Conservation (phyloP, 2,329 filamentous ascomycete species). For the Diplodia sapinea region DNA sequence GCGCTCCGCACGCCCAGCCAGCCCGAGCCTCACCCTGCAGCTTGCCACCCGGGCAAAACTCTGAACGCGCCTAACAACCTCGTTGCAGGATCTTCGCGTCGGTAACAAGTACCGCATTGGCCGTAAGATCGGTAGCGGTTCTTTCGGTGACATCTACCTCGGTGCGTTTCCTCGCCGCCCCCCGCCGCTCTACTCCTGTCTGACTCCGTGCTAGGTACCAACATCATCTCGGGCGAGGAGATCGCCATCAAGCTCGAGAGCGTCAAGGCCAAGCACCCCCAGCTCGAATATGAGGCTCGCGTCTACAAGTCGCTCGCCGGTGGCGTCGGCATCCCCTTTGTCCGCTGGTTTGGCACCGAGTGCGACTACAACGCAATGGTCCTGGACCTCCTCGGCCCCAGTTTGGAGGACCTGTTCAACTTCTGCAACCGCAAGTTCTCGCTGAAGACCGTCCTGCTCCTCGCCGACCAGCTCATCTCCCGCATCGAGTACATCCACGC, state of each 20-base stretch:
- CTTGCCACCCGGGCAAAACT: slow-evolving; percentile 33
- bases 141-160: slow-evolving; percentile 98
- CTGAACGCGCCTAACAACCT: slow-evolving; percentile 1
- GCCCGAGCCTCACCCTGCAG: slow-evolving; percentile 32
- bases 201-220: slow-evolving; percentile 69
- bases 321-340: slow-evolving; percentile 96
- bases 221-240: slow-evolving; percentile 99
- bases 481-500: slow-evolving; percentile 99
- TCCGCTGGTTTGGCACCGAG: slow-evolving; percentile 99
- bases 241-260: slow-evolving; percentile 99
- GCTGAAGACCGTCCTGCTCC: slow-evolving; percentile 93
- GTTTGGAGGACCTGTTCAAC: slow-evolving; percentile 98
- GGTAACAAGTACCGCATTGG: slow-evolving; percentile 99
- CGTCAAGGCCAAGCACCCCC: slow-evolving; percentile 98
- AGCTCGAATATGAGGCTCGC: slow-evolving; percentile 97
- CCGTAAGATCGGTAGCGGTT: slow-evolving; percentile 97
- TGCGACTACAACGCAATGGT: slow-evolving; percentile 99
- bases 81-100: slow-evolving; percentile 87
- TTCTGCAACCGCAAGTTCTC: slow-evolving; percentile 99
- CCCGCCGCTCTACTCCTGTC: slow-evolving; percentile 8
- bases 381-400: slow-evolving; percentile 92
- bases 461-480: slow-evolving; percentile 97
- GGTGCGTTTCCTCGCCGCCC: slow-evolving; percentile 53
- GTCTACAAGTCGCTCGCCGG: slow-evolving; percentile 90
- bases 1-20: slow-evolving; percentile 6